phyloP scores from a whole-genome alignment of 2,329 filamentous ascomycete genomes.

The Ceratocystis variospora region DNA sequence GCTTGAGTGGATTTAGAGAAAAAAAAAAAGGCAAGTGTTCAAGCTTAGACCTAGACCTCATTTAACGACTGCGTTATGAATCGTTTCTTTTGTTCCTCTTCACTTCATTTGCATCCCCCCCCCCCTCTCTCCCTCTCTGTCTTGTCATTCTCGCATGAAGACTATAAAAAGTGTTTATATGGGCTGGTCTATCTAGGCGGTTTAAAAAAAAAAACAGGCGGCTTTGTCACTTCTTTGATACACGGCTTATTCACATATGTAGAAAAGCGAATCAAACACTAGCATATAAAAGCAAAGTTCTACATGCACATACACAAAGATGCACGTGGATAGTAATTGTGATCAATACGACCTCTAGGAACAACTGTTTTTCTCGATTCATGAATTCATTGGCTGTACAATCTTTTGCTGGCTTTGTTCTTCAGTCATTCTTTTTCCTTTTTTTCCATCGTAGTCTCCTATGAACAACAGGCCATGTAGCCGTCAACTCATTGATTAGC shows the following conservation, averaged over 20 bases:
- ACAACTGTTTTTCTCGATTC: neutral
- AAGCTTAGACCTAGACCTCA: conserved; percentile 4
- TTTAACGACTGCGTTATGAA: neutral
- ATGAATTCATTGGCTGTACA: neutral
- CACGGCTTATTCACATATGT: neutral
- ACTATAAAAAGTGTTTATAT: neutral
- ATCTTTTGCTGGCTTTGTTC: neutral
- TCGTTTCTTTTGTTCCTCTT: neutral
- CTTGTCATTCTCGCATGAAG: neutral
- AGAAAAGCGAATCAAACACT: neutral
- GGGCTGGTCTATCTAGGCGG: neutral
- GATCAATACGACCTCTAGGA: too few relatives aligned
- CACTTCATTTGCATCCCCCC: neutral
- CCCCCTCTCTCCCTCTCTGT: neutral
- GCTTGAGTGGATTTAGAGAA: neutral
- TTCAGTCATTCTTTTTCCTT: neutral
- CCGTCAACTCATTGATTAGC: conserved; percentile 12
- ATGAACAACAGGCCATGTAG: conserved; percentile 36
- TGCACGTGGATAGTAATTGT: neutral
- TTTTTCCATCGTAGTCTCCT: neutral
- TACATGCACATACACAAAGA: neutral
- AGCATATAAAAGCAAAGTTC: neutral
- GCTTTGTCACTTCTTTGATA: neutral
- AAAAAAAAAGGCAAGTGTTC: neutral
- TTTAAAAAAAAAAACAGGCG: neutral